phyloP scores from a whole-genome alignment of 306 rosid genomes.

The Rubus idaeus region DNA sequence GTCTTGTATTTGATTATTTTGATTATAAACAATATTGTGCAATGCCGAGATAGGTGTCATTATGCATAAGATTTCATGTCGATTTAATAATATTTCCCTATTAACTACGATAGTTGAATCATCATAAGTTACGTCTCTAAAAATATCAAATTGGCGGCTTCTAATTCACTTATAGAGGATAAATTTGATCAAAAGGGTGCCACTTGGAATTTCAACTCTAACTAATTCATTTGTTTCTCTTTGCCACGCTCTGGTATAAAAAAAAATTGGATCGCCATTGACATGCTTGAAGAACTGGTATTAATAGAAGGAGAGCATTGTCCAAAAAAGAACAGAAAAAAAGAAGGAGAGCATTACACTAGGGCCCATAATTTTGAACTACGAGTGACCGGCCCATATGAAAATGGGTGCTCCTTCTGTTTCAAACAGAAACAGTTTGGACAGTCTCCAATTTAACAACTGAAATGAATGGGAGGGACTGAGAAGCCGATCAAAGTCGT shows the following conservation, averaged over 20 bases:
- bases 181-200: background rate
- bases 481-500: constrained; percentile 2
- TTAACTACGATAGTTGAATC: background rate
- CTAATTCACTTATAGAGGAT: background rate
- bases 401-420: background rate
- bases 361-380: background rate
- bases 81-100: too few species aligned
- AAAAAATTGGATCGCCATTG: background rate
- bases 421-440: constrained; percentile 1
- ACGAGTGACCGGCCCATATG: background rate
- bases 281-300: background rate
- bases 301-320: too few species aligned
- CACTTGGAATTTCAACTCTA: background rate
- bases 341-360: too few species aligned
- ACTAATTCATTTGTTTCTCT: background rate
- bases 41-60: too few species aligned
- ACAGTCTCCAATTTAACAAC: background rate
- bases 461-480: background rate
- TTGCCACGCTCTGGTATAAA: background rate
- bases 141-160: background rate
- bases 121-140: background rate
- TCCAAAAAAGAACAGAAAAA: too few species aligned
- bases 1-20: too few species aligned
- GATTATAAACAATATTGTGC: too few species aligned
- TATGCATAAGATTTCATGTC: too few species aligned